Evolutionary conservation across 306 rosid species (phyloP), one percentile per base, ranked within the genome.

Genomic region (Trifolium repens): DNA sequence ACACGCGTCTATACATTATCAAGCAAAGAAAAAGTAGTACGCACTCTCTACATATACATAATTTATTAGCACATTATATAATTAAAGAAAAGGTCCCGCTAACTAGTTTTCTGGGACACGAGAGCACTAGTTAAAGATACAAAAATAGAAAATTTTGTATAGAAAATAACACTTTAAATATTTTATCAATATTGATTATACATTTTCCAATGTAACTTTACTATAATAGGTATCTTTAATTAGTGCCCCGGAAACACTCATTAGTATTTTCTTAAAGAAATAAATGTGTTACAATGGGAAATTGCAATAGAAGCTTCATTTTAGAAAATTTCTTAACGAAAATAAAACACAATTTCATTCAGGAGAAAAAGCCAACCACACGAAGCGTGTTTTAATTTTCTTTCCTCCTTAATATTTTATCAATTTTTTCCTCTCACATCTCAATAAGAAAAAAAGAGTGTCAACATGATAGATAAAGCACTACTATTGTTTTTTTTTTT

Each of bases 291-390:
- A 4, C 40, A 47, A 61, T 11, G 3, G 5, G 67, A 82, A 87
- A 86, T 73, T 43, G 30, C 12, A 14, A n/a, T 71, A 58, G 94
- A 89, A 91, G 86, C 84, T 91, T 89, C 88, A 72, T 46, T 53
- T 14, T 11, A 15, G 77, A 64, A 78, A 80, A 68, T 24, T 39
- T 53, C 6, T 5, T 44, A 10, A 5, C n/a, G 13, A 17, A 2
- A 34, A 17, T 7, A 5, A 11, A 32, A 61, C 47, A 52, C 15
- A 61, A 3, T 5, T 55, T 59, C 24, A 9, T 64, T 1, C 27
- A 46, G 27, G 14, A 62, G 73, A 80, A 47, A 59, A 50, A 22
- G 58, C 50, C 62, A 22, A 71, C 80, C 30, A 54, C 19, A 60
- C 71, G 65, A 76, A 55, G 50, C 81, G 78, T 71, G 81, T 76